Evolutionary conservation across 768 basidiomycete species (phyloP).

Genomic region (Termitomyces sp.): DNA sequence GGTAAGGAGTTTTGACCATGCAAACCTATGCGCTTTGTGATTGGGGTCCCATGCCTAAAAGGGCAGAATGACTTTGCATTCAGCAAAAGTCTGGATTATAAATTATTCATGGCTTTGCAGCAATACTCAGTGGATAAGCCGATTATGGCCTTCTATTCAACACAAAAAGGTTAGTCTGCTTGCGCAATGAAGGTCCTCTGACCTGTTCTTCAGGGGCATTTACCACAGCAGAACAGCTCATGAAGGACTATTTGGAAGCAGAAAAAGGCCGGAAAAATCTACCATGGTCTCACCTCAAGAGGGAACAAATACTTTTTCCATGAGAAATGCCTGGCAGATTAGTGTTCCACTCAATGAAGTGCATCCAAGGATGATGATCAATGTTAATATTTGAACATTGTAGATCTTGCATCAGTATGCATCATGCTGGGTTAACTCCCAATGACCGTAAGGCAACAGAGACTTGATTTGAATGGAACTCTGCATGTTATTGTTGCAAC

Average conservation of each 20-base stretch:
- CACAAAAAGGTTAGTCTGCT: constrained; percentile 62
- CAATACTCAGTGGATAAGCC: no score
- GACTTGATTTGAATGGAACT: constrained; percentile 56
- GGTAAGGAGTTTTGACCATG: no score
- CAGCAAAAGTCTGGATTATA: no score
- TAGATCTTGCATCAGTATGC: constrained; percentile 75
- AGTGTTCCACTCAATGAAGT: constrained; percentile 10
- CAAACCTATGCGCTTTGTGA: constrained; percentile 65
- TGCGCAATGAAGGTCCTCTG: no score
- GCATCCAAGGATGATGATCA: neutral
- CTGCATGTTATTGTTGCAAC: constrained; percentile 75
- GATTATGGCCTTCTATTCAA: constrained; percentile 87
- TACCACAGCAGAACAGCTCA: no score
- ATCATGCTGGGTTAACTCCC: constrained; percentile 81
- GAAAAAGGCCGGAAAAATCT: constrained; percentile 40
- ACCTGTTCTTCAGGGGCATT: no score
- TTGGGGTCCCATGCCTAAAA: constrained; percentile 58
- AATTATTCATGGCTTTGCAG: no score
- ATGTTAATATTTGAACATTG: neutral
- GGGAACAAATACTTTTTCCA: constrained; percentile 43
- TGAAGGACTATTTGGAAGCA: constrained; percentile 61
- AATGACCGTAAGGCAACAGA: constrained; percentile 75
- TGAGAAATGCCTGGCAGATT: constrained; percentile 64
- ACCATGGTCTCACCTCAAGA: no score
- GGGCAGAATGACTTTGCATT: constrained; percentile 78